Base-by-base conservation (phyloP, 2,329 filamentous ascomycete species). In the Aureobasidium sp. region DNA sequence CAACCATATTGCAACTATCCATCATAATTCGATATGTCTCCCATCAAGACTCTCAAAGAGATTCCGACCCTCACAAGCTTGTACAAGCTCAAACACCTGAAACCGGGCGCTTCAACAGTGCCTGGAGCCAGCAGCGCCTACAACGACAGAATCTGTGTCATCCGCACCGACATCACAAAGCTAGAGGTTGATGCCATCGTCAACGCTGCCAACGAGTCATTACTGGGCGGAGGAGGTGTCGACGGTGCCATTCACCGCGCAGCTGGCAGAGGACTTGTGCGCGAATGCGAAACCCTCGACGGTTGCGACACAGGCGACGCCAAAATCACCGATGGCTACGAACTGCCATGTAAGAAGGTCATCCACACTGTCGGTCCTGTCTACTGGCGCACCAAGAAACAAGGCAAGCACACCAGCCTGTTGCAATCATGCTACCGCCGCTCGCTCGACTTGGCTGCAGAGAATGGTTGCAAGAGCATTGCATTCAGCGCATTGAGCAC, bases 331-430 rank as follows among this genome's bases (percentile, higher is more conserved):
- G 77, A 81, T 42, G 95, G 90, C 11, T 94, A 96, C 78, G 73
- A 88, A 0, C 38, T 98, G 29, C 94, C 94, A 0, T 91, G 90
- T 73, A 85, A 87, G 66, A 90, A 92, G 69, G 87, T 98, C 71
- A 97, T 98, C 64, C 96, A 98, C 78, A 89, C 96, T 23, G 95
- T 98, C 4, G 96, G 96, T 0, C 96, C 96, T 0, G 79, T 97
- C 36, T 98, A 95, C 78, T 71, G 81, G 61, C 71, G 72, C 0
- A 73, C 77, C 4, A 75, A 82, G 23, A 74, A 75, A 16, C 71
- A 81, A 25, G 77, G 77, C 15, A 75, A 73, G 23, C 76, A 79
- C 36, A 74, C 78, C 18, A 72, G 75, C 66, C 72, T 88, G 43
- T 75, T 91, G 76, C 85, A 80, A 66, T 78, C 75, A 70, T 91